Base-by-base conservation (phyloP, 2,329 filamentous ascomycete species). In the Coccinonectria pachysandricola region DNA sequence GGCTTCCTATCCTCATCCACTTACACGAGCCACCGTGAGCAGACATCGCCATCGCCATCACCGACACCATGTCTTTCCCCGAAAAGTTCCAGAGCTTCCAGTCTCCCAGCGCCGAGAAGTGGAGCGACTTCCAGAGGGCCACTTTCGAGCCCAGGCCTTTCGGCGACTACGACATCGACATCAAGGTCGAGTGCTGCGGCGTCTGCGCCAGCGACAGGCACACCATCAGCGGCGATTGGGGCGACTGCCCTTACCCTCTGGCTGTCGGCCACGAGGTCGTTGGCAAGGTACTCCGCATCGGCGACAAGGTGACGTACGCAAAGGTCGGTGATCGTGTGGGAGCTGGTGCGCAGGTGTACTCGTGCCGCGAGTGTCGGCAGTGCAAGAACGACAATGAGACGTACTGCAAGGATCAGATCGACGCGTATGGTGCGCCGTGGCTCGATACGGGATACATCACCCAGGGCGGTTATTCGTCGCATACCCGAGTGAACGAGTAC, bases 121-220 rank as follows among this genome's bases (percentile, higher is more conserved):
- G 65, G 64, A 55, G 68, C 38, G 62, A 75, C 32, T 75, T 77
- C 47, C 62, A 77, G 46, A 79, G 83, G 59, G 75, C 79, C 49
- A 54, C 87, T 63, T 85, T 84, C 63, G 71, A 76, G 43, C 75
- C 87, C 32, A 91, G 92, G 63, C 80, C 81, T 11, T 92, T 92
- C 52, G 83, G 79, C 39, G 82, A 87, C 52, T 71, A 83, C 56
- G 85, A 94, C 50, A 74, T 94, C 45, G 85, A 93, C 52, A 73
- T 94, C 57, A 80, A 87, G 64, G 79, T 94, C 46, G 76, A 86
- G 40, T 77, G 72, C 50, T 88, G 82, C 48, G 81, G 83, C 48
- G 67, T 85, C 27, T 85, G 79, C 52, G 73, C 77, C 41, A 79
- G 71, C 40, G 79, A 85, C 48, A 62, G 80, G 24, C 79, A 82